phyloP scores from a whole-genome alignment of 768 basidiomycete species.

The Daedaleopsis sinensis region DNA sequence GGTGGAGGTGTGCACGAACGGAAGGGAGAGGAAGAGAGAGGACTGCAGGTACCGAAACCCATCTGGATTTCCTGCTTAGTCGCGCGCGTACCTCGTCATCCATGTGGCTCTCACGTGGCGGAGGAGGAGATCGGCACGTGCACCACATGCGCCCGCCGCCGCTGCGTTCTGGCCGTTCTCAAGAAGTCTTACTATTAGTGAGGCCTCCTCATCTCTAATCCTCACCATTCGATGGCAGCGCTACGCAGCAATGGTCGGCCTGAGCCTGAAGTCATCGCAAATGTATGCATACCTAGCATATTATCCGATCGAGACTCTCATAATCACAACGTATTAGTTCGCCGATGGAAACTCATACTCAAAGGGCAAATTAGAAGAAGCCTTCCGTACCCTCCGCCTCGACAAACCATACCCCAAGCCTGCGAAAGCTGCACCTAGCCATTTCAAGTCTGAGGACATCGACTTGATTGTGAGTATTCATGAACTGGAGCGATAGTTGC shows the following conservation, averaged over 20 bases:
- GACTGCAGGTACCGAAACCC: not conserved
- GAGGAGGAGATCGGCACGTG: not conserved
- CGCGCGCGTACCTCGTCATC: not conserved
- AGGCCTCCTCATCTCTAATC: too few relatives aligned
- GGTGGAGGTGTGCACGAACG: conserved; percentile 8
- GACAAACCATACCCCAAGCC: conserved; percentile 57
- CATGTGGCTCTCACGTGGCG: conserved; percentile 19
- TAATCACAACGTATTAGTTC: conserved; percentile 45
- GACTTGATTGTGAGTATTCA: conserved; percentile 58
- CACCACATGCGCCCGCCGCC: not conserved
- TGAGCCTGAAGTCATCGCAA: conserved; percentile 68
- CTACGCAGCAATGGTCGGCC: conserved; percentile 52
- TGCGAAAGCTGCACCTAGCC: conserved; percentile 40
- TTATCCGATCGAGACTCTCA: not conserved
- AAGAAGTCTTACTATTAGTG: too few relatives aligned
- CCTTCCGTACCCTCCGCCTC: conserved; percentile 57
- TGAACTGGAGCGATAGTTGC: not conserved
- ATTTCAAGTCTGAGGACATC: conserved; percentile 61
- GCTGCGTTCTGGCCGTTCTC: not conserved
- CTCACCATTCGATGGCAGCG: conserved; percentile 6
- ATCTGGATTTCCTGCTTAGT: conserved; percentile 15
- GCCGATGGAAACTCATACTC: conserved; percentile 68
- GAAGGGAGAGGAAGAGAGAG: not conserved
- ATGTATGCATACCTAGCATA: conserved; percentile 44
- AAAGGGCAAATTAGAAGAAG: conserved; percentile 68